Evolutionary conservation across 345 rosid genomes (phyloP).

Genomic region (Eutrema yunnanense): DNA sequence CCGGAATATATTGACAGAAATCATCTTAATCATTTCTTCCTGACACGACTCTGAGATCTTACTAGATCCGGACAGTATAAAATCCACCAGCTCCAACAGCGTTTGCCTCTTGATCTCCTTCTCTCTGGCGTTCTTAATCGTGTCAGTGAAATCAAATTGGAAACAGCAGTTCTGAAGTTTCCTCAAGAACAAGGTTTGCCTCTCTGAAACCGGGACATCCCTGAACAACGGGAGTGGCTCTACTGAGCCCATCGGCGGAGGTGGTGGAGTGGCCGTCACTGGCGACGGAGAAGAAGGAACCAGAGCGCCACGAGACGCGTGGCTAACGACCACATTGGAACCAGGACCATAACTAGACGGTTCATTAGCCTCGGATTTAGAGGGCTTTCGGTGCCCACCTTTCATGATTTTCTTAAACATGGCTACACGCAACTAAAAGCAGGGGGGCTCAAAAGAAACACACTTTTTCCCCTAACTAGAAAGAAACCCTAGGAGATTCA

Average conservation of each 20-base stretch:
- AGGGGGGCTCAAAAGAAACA: not conserved
- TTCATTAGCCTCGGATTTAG: conserved; percentile 61
- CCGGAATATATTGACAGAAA: conserved; percentile 59
- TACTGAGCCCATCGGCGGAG: conserved; percentile 47
- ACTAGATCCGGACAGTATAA: conserved; percentile 76
- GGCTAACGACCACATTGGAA: conserved; percentile 62
- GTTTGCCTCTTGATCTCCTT: conserved; percentile 90
- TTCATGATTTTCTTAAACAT: conserved; percentile 91
- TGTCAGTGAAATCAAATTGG: conserved; percentile 63
- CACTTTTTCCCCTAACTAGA: not conserved
- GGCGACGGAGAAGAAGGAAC: conserved; percentile 14
- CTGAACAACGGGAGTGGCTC: conserved; percentile 70
- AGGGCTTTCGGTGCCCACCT: conserved; percentile 73
- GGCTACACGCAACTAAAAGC: not conserved
- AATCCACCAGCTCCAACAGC: conserved; percentile 73
- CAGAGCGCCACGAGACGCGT: conserved; percentile 51
- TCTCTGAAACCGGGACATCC: conserved; percentile 56
- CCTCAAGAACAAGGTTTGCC: conserved; percentile 59
- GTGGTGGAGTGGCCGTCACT: conserved; percentile 26
- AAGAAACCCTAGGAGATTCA: conserved; percentile 25
- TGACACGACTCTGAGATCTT: conserved; percentile 76
- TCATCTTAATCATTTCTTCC: conserved; percentile 81
- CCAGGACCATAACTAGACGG: conserved; percentile 40
- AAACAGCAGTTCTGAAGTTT: conserved; percentile 78
- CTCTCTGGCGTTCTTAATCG: conserved; percentile 52